Evolutionary conservation across 352 stramenopile genomes (phyloP).

Genomic region (Phytophthora tubulina): DNA sequence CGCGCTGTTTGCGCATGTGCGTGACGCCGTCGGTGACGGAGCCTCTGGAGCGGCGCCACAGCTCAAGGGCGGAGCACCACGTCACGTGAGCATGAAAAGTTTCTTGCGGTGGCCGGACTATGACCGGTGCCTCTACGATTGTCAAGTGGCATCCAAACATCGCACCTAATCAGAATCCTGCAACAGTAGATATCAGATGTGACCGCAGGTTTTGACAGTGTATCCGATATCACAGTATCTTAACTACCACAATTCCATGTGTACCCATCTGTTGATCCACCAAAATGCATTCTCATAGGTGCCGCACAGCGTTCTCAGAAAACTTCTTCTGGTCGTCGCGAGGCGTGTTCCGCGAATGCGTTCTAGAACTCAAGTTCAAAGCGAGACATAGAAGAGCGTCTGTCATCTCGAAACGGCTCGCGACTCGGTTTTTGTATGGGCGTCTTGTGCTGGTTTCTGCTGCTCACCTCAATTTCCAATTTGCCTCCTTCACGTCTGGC

Average conservation of each 20-base stretch:
- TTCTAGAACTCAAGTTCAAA: slow-evolving; percentile 28
- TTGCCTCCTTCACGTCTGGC: slow-evolving; percentile 31
- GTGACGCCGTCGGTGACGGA: slow-evolving; percentile 8
- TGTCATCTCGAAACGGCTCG: slow-evolving; percentile 13
- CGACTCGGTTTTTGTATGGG: slow-evolving; percentile 22
- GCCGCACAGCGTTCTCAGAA: slow-evolving; percentile 15
- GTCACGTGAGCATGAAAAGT: slow-evolving; percentile 20
- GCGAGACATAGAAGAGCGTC: neutral
- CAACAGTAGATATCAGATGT: neutral
- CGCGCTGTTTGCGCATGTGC: slow-evolving; percentile 30
- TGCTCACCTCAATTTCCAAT: slow-evolving; percentile 25
- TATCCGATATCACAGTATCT: neutral
- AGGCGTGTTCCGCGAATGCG: slow-evolving; percentile 3
- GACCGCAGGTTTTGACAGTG: neutral
- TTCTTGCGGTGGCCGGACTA: slow-evolving; percentile 17
- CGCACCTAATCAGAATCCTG: neutral
- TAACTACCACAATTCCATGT: neutral
- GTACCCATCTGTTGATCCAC: neutral
- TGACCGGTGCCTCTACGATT: slow-evolving; percentile 20
- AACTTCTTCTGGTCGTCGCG: slow-evolving; percentile 31
- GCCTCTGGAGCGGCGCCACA: neutral
- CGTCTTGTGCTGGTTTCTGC: neutral
- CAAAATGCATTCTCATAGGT: neutral
- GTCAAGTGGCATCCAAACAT: slow-evolving; percentile 18
- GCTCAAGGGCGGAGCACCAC: slow-evolving; percentile 6